Evolutionary conservation across 1,284 basidiomycete species (phyloP), one percentile per base, ranked within the genome.

Genomic region (Cronartium ribicola): DNA sequence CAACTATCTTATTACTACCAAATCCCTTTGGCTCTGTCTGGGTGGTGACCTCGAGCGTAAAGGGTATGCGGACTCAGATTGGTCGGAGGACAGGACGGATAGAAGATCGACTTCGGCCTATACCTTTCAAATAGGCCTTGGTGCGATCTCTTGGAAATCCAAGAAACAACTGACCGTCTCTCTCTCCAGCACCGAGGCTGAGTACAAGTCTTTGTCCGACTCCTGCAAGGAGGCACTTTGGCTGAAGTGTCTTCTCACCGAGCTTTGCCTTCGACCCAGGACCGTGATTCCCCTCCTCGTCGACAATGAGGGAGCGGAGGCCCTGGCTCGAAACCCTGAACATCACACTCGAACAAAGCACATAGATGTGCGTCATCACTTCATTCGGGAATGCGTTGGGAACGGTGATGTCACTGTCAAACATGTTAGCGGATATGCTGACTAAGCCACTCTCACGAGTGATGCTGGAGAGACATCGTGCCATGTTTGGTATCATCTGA

Each of bases 361-460:
- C 29, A 72, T 72, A 7, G 61, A 72, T 20, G 20, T 63, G 7
- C 7, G 61, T 37, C 57, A 67, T 43, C 69, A 72, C 37, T 72
- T 67, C 62, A 46, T 72, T 3, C 46, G 59, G 20, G 61, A 63
- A 39, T 63, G n/a, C 17, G 61, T 63, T 5, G n/a, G 20, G 22
- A 59, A 76, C 0, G 78, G 79, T 1, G 67, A 80, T 0, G 77
- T 85, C 41, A 17, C 69, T 0, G 48, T 84, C 5, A 20, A 79
- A 82, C 4, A 83, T 84, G 63, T 36, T 80, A 7, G 82, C 84
- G 7, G 82, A 85, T 77, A 79, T 84, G 11, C 77, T 85, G 60
- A 85, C 83, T 3, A 85, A 85, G 66, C 70, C 82, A 0, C 78
- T 84, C n/a, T n/a, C n/a, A n/a, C 14, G n/a, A n/a, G n/a, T n/a